Evolutionary conservation across 2,329 filamentous ascomycete genomes (phyloP).

Genomic region (Ceratocystis papillata): DNA sequence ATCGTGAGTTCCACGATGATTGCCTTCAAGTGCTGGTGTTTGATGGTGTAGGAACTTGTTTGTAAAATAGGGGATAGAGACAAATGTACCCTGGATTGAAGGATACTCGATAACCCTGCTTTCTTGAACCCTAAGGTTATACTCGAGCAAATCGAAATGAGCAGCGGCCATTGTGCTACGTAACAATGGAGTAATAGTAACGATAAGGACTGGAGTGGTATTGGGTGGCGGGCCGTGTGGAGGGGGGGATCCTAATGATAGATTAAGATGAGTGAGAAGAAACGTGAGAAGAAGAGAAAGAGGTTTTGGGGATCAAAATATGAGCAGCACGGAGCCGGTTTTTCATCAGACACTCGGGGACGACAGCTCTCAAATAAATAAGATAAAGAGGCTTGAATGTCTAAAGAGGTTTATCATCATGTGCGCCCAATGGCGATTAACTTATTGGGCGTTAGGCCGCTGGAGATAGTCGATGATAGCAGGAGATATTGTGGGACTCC

Average conservation of each 20-base stretch:
- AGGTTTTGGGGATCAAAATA: too few relatives aligned
- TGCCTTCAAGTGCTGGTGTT: not conserved
- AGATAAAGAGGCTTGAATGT: not conserved
- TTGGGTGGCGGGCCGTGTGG: not conserved
- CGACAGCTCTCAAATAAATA: not conserved
- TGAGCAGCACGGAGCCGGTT: not conserved
- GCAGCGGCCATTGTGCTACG: conserved; percentile 13
- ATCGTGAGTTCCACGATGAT: too few relatives aligned
- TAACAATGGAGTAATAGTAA: not conserved
- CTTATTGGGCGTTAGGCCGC: not conserved
- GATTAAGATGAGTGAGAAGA: too few relatives aligned
- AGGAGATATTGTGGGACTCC: conserved; percentile 15
- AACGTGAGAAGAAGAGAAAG: too few relatives aligned
- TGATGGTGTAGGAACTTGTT: not conserved
- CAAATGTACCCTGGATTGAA: conserved; percentile 51
- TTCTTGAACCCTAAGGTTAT: conserved; percentile 49
- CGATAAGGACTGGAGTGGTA: not conserved
- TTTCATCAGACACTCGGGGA: not conserved
- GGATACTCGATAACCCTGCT: conserved; percentile 54
- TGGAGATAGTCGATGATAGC: conserved; percentile 24
- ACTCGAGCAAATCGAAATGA: conserved; percentile 30
- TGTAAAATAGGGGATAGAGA: not conserved
- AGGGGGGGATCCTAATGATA: not conserved
- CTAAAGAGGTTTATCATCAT: not conserved
- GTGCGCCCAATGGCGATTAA: not conserved